Evolutionary conservation across 345 rosid genomes (phyloP).

Genomic region (Syzygium jambos): DNA sequence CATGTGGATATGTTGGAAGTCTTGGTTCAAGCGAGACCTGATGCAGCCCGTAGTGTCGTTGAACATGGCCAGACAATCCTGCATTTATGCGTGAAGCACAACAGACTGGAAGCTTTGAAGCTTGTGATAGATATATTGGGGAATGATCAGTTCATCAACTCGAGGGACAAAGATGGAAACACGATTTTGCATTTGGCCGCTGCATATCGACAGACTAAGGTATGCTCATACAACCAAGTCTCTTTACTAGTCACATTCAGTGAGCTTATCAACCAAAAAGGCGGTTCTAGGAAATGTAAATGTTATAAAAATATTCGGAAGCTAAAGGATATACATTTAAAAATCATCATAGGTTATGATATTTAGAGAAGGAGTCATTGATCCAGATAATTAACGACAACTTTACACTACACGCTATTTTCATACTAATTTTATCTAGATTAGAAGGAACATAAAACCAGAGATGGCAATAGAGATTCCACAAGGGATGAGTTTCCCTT

Average conservation of each 20-base stretch:
- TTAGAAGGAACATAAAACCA: background rate
- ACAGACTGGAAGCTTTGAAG: background rate
- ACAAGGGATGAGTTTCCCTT: no score
- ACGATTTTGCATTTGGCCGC: conserved; percentile 11
- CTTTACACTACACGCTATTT: background rate
- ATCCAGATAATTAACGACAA: background rate
- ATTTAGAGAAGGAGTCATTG: background rate
- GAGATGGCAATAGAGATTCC: no score
- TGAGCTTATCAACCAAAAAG: background rate
- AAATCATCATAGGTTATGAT: background rate
- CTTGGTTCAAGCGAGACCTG: background rate
- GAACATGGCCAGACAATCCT: background rate
- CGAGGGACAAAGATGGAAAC: background rate
- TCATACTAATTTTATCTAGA: background rate
- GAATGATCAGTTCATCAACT: background rate
- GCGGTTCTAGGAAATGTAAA: background rate
- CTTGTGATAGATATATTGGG: background rate
- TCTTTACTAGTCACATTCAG: rapidly evolving
- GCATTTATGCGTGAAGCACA: conserved; percentile 1
- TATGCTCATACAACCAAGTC: background rate
- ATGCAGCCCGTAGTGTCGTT: background rate
- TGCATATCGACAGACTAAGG: conserved; percentile 1
- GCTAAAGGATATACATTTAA: background rate
- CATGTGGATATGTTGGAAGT: conserved; percentile 1
- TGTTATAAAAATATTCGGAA: rapidly evolving